Conservation (phyloP, 768 basidiomycete genomes). For the Mycena albidolilacea region DNA sequence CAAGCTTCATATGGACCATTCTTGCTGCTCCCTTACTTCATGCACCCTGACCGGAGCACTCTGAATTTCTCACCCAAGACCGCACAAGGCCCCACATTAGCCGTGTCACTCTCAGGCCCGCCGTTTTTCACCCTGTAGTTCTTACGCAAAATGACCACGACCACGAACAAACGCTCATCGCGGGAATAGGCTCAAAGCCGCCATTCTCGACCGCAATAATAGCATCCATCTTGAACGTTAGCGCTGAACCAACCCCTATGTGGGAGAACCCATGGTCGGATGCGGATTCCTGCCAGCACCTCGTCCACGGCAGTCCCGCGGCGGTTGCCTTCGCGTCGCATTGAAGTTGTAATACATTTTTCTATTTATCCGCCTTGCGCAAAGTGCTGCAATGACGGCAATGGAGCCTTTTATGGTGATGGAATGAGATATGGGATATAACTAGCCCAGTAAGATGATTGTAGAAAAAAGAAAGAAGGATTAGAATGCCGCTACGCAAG, state of each 20-base stretch:
- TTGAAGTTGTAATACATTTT: not conserved
- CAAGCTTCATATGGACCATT: too few species aligned
- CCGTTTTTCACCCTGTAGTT: too few species aligned
- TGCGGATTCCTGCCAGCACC: not conserved
- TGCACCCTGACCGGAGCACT: too few species aligned
- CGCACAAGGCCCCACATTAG: too few species aligned
- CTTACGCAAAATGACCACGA: too few species aligned
- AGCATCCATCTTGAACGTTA: too few species aligned
- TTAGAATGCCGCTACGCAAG: not conserved
- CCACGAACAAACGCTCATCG: too few species aligned
- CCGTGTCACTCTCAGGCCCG: too few species aligned
- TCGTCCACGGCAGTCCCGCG: not conserved
- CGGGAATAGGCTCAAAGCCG: not conserved
- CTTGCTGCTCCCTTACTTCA: too few species aligned
- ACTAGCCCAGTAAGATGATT: not conserved
- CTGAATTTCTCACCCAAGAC: too few species aligned
- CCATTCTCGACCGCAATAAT: not conserved
- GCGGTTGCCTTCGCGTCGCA: not conserved
- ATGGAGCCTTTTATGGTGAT: slow-evolving; percentile 2
- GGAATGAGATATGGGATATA: not conserved
- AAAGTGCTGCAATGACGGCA: not conserved
- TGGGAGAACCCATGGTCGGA: not conserved
- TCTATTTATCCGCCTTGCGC: not conserved
- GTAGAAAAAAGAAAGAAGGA: not conserved
- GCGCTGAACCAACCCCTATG: too few species aligned